These are phyloP conservation scores for Talaromyces albobiverticillius DNA, from an alignment of 2,329 filamentous ascomycete genomes.

Conservation along the genomic window DNA sequence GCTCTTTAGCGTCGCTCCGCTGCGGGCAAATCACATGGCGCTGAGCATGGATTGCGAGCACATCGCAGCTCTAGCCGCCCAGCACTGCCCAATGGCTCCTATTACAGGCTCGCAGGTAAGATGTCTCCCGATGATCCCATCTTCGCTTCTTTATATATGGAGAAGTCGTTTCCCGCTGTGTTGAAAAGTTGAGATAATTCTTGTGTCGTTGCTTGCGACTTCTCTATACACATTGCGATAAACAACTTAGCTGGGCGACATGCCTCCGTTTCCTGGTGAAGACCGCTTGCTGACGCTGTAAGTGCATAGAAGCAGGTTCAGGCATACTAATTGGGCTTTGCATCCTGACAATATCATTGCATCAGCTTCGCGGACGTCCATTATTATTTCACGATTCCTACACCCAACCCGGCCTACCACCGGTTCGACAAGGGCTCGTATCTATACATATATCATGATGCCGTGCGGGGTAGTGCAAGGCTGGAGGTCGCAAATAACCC, in stretches of 20 bases:
- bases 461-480: slow-evolving; percentile 51
- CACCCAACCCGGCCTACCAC: slow-evolving; percentile 55
- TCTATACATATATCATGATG: slow-evolving; percentile 62
- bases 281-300: slow-evolving; percentile 47
- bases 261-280: slow-evolving; percentile 48
- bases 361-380: slow-evolving; percentile 62
- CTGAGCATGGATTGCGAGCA: slow-evolving; percentile 1
- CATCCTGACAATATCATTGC: slow-evolving; percentile 13
- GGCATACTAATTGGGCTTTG: background rate
- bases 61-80: slow-evolving; percentile 14
- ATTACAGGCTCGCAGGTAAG: slow-evolving; percentile 11
- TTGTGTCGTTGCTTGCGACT: background rate
- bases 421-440: slow-evolving; percentile 65
- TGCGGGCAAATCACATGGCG: slow-evolving; percentile 13
- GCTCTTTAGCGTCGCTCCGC: background rate
- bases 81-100: slow-evolving; percentile 4
- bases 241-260: slow-evolving; percentile 21
- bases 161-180: background rate
- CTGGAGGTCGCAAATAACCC: slow-evolving; percentile 64
- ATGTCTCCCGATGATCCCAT: background rate
- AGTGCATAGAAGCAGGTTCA: slow-evolving; percentile 21
- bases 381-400: slow-evolving; percentile 60
- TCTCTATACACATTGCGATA: background rate
- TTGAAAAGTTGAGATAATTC: background rate
- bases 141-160: background rate